phyloP scores from a whole-genome alignment of 352 stramenopile genomes.

The Chrysophaeum taylorii region DNA sequence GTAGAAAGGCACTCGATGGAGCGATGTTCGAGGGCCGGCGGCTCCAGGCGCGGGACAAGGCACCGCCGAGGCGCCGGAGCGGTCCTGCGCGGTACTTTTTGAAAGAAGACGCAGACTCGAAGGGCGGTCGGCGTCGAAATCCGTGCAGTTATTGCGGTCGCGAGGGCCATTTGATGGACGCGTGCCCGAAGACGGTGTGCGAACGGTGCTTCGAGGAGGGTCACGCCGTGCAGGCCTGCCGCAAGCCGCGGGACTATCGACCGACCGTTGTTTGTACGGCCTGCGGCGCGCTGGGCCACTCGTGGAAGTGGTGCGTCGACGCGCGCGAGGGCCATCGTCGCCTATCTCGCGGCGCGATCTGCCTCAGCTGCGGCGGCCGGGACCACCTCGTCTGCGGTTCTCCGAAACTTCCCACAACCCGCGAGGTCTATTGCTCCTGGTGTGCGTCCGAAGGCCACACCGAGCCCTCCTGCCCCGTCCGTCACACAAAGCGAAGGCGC shows the following conservation, averaged over 20 bases:
- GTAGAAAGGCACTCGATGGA: neutral
- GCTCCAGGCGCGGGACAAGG: neutral
- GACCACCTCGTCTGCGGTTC: neutral
- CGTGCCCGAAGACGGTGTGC: neutral
- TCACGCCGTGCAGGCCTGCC: neutral
- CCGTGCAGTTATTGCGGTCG: neutral
- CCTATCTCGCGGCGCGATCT: neutral
- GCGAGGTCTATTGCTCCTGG: conserved; percentile 13
- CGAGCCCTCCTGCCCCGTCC: too few species aligned
- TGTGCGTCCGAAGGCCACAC: too few species aligned
- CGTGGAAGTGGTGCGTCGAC: conserved; percentile 15
- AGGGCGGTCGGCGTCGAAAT: neutral
- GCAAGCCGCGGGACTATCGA: neutral
- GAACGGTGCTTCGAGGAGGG: neutral
- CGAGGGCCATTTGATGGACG: neutral
- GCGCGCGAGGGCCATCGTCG: neutral
- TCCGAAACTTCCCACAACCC: neutral
- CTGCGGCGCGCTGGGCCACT: conserved; percentile 4
- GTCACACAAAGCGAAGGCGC: too few species aligned
- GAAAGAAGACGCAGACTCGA: neutral
- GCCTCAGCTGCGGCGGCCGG: neutral
- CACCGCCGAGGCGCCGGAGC: neutral
- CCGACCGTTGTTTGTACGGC: too few species aligned
- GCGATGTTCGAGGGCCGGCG: neutral
- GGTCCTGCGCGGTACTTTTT: too few species aligned